phyloP scores from a whole-genome alignment of 495 filamentous ascomycete genomes.

The Lindgomyces ingoldianus region DNA sequence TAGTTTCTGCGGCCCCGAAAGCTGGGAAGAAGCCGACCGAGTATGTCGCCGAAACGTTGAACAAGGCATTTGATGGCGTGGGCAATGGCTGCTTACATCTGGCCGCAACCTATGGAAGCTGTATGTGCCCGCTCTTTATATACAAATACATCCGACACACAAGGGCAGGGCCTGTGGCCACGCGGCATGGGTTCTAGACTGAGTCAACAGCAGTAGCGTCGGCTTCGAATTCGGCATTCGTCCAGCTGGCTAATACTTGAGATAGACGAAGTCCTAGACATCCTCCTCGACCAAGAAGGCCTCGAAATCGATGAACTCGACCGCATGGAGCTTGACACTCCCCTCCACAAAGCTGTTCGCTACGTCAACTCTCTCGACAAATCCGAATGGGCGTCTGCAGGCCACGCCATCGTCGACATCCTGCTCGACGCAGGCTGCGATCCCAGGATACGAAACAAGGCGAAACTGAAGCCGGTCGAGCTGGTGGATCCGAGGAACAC shows the following conservation, averaged over 20 bases:
- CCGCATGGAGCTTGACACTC: conserved; percentile 80
- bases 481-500: conserved; percentile 72
- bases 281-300: conserved; percentile 87
- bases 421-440: conserved; percentile 91
- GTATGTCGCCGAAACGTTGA: conserved; percentile 69
- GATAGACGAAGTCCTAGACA: conserved; percentile 84
- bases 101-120: conserved; percentile 81
- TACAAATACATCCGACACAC: too few relatives aligned
- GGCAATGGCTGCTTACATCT: conserved; percentile 89
- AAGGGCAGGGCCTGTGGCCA: too few relatives aligned
- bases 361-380: conserved; percentile 63
- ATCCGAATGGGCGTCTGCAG: conserved; percentile 60
- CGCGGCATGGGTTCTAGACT: too few relatives aligned
- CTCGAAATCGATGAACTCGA: conserved; percentile 92
- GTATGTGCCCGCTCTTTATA: conserved; percentile 52
- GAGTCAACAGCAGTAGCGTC: not conserved
- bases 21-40: conserved; percentile 46
- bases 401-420: conserved; percentile 74
- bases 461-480: conserved; percentile 65
- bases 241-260: not conserved
- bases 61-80: conserved; percentile 77
- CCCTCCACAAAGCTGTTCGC: conserved; percentile 82
- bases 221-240: not conserved
- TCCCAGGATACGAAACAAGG: conserved; percentile 71
- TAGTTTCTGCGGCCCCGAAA: conserved; percentile 54